Evolutionary conservation across 1,284 basidiomycete species (phyloP), one percentile per base, ranked within the genome.

Genomic region (Naganishia sp.): DNA sequence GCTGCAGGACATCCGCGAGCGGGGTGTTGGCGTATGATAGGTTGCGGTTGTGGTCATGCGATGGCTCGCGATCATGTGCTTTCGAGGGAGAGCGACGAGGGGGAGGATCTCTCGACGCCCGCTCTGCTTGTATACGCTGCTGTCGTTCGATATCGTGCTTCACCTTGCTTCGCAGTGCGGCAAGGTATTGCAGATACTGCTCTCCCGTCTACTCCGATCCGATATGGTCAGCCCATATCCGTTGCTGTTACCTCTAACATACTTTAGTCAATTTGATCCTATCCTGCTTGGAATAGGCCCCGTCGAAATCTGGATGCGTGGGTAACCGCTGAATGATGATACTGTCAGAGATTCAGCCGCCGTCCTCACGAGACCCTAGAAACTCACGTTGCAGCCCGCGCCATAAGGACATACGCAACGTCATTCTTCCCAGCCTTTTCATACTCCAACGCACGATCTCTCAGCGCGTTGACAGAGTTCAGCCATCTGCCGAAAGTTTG

Each of bases 361-460:
- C 0, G 28, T 28, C n/a, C 44, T 15, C 23, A 15, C 5, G 21
- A 21, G 42, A 1, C n/a, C 16, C n/a, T 6, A 42, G 28, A 28
- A 18, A 66, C 67, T 68, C 57, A 68, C 67, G 56, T 64, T 10
- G 67, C 67, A 16, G 67, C 67, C 25, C 67, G 36, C 10, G 64
- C 67, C 59, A 65, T 65, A 31, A 68, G 33, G 36, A 68, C 53
- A 23, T 61, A 68, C 6, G 67, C 67, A 6, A 61, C 16, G 18
- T 61, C 59, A 28, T 61, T 61, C 48, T 23, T 39, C 23, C 59
- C 59, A 4, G 36, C 36, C 28, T 52, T 28, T 33, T 61, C 48
- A 52, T 61, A 61, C 36, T 61, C 45, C 15, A 61, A 46, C 10
- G 59, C 59, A 18, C 25, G 43, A 28, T 61, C 59, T 25, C 59